phyloP scores from a whole-genome alignment of 108 stramenopile genomes.

The Nitzschia inconspicua region DNA sequence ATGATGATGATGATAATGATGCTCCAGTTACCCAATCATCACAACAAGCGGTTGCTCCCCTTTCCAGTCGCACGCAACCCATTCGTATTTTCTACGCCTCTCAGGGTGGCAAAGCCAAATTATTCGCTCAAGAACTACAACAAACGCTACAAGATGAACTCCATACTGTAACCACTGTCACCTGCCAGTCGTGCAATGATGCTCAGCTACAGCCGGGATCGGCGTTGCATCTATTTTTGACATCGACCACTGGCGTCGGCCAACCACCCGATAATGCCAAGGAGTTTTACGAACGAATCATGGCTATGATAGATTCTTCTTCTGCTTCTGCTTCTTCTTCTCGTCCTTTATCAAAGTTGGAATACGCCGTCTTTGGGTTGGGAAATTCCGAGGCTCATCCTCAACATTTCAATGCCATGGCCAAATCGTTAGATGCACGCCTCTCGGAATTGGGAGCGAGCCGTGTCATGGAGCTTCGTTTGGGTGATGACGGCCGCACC shows the following conservation, averaged over 20 bases:
- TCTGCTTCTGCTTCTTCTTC: background rate
- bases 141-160: background rate
- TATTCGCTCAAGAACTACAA: conserved; percentile 77
- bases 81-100: conserved; percentile 70
- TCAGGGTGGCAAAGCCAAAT: conserved; percentile 93
- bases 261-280: conserved; percentile 31
- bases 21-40: too few species aligned
- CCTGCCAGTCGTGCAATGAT: too few species aligned
- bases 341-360: conserved; percentile 3
- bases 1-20: too few species aligned
- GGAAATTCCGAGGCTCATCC: conserved; percentile 82
- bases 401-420: conserved; percentile 87
- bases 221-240: conserved; percentile 29
- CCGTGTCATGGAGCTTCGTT: conserved; percentile 58
- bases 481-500: conserved; percentile 95
- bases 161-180: background rate
- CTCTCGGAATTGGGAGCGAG: conserved; percentile 68
- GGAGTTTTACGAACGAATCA: conserved; percentile 25
- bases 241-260: conserved; percentile 31
- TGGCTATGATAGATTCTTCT: too few species aligned
- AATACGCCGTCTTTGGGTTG: conserved; percentile 89
- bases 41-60: background rate
- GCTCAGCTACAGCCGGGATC: conserved; percentile 1
- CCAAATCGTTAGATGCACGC: conserved; percentile 61
- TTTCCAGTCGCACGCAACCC: background rate